phyloP scores from a whole-genome alignment of 129 eudicot genomes.

The sunflower (Helianthus annuus) region DNA sequence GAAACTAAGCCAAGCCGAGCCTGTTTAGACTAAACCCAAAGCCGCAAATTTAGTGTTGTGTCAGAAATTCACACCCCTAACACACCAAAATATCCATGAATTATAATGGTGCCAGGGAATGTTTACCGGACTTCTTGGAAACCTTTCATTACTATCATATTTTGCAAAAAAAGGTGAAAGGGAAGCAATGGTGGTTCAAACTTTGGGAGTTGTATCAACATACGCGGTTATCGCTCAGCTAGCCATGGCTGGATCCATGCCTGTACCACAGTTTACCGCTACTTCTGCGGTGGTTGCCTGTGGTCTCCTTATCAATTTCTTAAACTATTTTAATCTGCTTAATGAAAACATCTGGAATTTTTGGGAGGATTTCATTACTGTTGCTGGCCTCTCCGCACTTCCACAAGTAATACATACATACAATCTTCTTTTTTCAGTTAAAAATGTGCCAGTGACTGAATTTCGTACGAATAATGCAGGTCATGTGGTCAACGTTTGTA shows the following conservation, averaged over 20 bases:
- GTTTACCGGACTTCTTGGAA: constrained; percentile 94
- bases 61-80: no score
- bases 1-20: no score
- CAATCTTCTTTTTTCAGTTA: not conserved
- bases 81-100: not conserved
- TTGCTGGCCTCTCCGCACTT: constrained; percentile 88
- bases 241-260: constrained; percentile 96
- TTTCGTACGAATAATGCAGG: constrained; percentile 48
- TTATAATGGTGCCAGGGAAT: constrained; percentile 60
- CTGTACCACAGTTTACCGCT: constrained; percentile 62
- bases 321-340: constrained; percentile 72
- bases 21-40: no score
- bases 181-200: constrained; percentile 84
- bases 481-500: constrained; percentile 98
- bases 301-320: constrained; percentile 70
- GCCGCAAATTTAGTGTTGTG: no score
- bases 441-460: not conserved
- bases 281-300: constrained; percentile 69
- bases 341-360: constrained; percentile 59
- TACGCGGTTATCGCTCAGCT: constrained; percentile 79
- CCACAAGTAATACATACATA: constrained; percentile 69
- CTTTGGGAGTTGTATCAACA: constrained; percentile 78
- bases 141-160: constrained; percentile 82
- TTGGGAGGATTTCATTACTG: constrained; percentile 96
- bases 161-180: constrained; percentile 89